Evolutionary conservation across 306 rosid genomes (phyloP).

Genomic region (Cyclanthera cordifolia): DNA sequence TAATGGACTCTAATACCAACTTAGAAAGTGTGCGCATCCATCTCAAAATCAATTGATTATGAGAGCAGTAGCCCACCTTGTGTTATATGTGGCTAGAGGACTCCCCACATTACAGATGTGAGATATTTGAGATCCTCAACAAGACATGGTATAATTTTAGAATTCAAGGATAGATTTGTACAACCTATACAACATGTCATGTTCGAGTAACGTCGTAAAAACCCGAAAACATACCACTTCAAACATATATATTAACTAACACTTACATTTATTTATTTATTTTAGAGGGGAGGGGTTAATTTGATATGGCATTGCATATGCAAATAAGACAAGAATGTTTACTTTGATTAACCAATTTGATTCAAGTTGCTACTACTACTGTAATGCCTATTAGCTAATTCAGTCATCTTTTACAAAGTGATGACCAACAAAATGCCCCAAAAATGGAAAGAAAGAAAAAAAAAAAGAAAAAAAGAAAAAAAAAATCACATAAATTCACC

Average conservation of each 20-base stretch:
- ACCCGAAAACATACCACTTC: background rate
- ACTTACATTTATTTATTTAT: background rate
- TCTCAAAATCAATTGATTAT: too few species aligned
- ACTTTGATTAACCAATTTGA: background rate
- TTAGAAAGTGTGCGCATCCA: too few species aligned
- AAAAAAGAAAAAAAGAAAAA: background rate
- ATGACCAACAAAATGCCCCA: slow-evolving; percentile 10
- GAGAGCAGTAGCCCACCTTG: too few species aligned
- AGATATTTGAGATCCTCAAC: background rate
- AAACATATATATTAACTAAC: background rate
- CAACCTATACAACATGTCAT: too few species aligned
- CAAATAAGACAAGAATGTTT: background rate
- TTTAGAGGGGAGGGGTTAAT: background rate
- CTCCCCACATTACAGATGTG: too few species aligned
- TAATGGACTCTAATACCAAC: too few species aligned
- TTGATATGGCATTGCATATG: background rate
- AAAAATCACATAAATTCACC: background rate
- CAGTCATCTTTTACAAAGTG: slow-evolving; percentile 15
- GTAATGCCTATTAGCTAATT: slow-evolving; percentile 2
- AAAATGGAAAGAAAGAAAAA: background rate
- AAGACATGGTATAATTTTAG: too few species aligned
- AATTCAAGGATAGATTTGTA: background rate
- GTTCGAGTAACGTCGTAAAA: too few species aligned
- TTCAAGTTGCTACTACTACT: slow-evolving; percentile 5
- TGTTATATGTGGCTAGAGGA: too few species aligned